Evolutionary conservation across 1,139 yeast species (phyloP), one percentile per base, ranked within the genome.

Genomic region (Citeromyces siamensis): DNA sequence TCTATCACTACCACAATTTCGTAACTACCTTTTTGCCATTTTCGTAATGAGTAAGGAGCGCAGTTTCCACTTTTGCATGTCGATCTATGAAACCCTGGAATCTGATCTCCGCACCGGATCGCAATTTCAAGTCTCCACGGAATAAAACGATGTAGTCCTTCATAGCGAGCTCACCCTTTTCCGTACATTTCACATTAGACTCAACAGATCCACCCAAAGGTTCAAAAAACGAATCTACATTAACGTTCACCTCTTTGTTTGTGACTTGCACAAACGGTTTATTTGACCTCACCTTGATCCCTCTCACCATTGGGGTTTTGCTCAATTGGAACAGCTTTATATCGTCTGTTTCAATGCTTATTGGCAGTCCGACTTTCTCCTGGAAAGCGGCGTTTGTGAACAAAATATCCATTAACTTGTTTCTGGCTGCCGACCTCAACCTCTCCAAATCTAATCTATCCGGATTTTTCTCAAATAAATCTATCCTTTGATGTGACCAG

Each of bases 1-100:
- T n/a, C n/a, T n/a, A n/a, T n/a, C n/a, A n/a, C n/a, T 42, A 20
- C 37, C 44, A 19, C 27, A 38, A 3, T 21, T 42, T n/a, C 14
- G 38, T n/a, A 19, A 26, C 35, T 46, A 19, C 34, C 34, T 19
- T 23, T 33, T 7, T 34, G 40, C 4, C 29, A 33, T 23, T 34
- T 19, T 13, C 7, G 19, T 4, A n/a, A n/a, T 14, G 13, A 14
- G 3, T 16, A 14, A 18, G 19, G 12, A 19, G n/a, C 10, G 18
- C 21, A 14, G 7, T 16, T 19, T 34, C 33, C 18, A 34, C 36
- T 14, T 29, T 29, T 4, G 17, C 18, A 9, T 34, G 33, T 3
- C 19, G 37, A 19, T 39, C 41, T n/a, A 39, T 32, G 7, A 37
- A 20, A n/a, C 40, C 41, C 22, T 19, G 28, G 20, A 34, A 39